Conservation (phyloP, 179 eudicot genomes). For the Beta corolliflora region DNA sequence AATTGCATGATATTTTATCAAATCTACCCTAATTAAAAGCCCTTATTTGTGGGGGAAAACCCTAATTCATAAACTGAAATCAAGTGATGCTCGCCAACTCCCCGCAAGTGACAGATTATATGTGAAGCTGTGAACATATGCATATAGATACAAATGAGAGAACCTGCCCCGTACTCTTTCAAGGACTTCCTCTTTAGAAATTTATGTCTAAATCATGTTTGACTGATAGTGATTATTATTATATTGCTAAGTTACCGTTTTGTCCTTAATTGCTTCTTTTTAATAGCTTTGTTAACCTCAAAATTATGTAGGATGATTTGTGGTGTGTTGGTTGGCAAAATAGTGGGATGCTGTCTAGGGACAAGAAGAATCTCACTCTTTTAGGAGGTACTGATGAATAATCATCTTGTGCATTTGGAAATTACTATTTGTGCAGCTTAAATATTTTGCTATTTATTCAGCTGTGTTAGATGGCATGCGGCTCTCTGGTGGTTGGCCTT, state of each 20-base stretch:
- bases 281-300: background rate
- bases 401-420: background rate
- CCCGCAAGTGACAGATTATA: too few relatives aligned
- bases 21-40: too few relatives aligned
- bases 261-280: background rate
- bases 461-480: background rate
- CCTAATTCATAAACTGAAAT: too few relatives aligned
- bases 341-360: constrained; percentile 62
- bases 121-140: too few relatives aligned
- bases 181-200: background rate
- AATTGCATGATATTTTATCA: too few relatives aligned
- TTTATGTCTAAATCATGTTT: background rate
- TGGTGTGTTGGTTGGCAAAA: constrained; percentile 74
- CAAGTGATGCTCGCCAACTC: too few relatives aligned
- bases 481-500: background rate
- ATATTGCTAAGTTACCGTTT: background rate
- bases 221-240: background rate
- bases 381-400: constrained; percentile 57
- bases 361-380: constrained; percentile 61
- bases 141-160: background rate
- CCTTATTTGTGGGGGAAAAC: too few relatives aligned
- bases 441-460: background rate
- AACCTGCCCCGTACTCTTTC: background rate
- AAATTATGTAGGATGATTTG: constrained; percentile 38
- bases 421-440: background rate